Base-by-base conservation (phyloP, 768 basidiomycete species). In the Trametes sanguinea region DNA sequence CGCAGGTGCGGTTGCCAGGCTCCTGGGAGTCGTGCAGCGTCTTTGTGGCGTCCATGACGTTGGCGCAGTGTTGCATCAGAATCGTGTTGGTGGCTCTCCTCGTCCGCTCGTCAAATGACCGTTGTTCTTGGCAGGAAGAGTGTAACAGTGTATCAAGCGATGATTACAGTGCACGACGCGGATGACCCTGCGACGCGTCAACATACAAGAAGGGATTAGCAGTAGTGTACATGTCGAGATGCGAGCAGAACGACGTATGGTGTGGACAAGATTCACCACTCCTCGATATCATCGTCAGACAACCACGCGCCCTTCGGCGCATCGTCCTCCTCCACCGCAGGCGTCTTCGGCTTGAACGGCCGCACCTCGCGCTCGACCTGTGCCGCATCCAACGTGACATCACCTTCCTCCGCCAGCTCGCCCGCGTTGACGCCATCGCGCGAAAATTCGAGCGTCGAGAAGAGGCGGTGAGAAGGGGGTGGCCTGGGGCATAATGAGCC, bases 381-480 rank as follows among this genome's bases (percentile, higher is more conserved):
- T 8, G 66, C 64, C 2, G 53, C 51, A 37, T 65, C 69, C 16
- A 55, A 57, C 4, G 44, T 35, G 11, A 60, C 69, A 9, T 64
- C 63, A 2, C 55, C 66, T 13, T 64, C 64, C 44, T 62, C 64
- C 72, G 76, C 47, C 66, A 70, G 55, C 52, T 71, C 69, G 29
- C 52, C 63, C 7, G 39, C 17, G 29, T 16, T 44, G 0, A 43
- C 35, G 11, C 45, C 11, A 39, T 54, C 65, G 22, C 55, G 43
- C 13, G 69, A 67, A 70, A 86, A 89, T 27, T 72, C 72, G 65
- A 89, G 69, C 50, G 66, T 74, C 17, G 87, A 87, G 68, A 89
- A 90, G 40, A 77, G 63, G 6, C 70, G 67, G 66, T 87, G 84
- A 0, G 78, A 77, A 10, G 50, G 61, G 3, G 70, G 71, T 40